phyloP scores from a whole-genome alignment of 1,284 basidiomycete genomes.

The Austroboletus novae-zelandiae region DNA sequence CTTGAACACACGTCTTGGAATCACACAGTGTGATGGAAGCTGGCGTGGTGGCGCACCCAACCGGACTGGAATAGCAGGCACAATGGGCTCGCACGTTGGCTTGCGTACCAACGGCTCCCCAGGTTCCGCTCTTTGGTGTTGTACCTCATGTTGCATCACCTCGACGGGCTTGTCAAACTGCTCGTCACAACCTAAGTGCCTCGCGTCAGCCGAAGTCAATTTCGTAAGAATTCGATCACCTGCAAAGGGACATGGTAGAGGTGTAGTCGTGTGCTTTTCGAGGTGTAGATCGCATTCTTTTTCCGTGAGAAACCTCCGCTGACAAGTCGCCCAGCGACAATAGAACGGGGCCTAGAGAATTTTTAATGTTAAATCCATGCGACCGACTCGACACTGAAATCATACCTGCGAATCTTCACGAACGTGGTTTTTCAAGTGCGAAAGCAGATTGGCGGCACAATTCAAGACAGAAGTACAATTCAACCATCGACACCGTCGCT shows the following conservation, averaged over 20 bases:
- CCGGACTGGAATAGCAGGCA: conserved; percentile 30
- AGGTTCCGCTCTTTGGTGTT: conserved; percentile 32
- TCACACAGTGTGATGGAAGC: conserved; percentile 50
- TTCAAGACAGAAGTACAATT: conserved; percentile 56
- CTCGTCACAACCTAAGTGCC: conserved; percentile 22
- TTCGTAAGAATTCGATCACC: conserved; percentile 13
- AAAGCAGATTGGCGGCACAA: conserved; percentile 45
- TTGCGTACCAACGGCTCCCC: conserved; percentile 37
- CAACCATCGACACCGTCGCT: conserved; percentile 56
- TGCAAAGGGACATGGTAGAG: conserved; percentile 33
- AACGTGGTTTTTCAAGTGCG: conserved; percentile 52
- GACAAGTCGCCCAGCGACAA: conserved; percentile 29
- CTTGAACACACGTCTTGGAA: conserved; percentile 40
- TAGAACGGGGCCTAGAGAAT: conserved; percentile 16
- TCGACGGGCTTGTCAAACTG: conserved; percentile 27
- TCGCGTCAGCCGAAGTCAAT: conserved; percentile 4
- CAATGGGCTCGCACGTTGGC: conserved; percentile 34
- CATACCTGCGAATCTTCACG: conserved; percentile 34
- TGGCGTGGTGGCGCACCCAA: conserved; percentile 34
- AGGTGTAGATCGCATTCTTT: conserved; percentile 23
- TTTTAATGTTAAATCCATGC: background rate
- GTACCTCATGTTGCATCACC: conserved; percentile 30
- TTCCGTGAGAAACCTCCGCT: conserved; percentile 14
- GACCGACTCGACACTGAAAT: background rate
- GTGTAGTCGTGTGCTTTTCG: conserved; percentile 22